Conservation (phyloP, 83 land plant genomes). For the Picea abies region DNA sequence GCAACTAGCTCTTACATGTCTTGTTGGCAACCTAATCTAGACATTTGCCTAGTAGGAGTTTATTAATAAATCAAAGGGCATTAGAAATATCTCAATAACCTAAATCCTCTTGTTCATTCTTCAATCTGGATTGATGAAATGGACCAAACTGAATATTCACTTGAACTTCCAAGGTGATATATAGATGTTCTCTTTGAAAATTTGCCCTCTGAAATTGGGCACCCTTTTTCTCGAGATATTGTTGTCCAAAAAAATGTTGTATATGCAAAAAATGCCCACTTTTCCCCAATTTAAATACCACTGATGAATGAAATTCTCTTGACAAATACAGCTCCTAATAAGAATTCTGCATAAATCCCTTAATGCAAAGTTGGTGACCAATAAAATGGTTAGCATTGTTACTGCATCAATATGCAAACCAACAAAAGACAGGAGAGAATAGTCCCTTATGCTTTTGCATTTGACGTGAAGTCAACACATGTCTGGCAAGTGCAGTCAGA, state of each 20-base stretch:
- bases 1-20: neutral
- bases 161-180: neutral
- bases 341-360: neutral
- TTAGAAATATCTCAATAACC: neutral
- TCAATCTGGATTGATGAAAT: neutral
- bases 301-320: conserved; percentile 2
- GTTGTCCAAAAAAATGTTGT: neutral
- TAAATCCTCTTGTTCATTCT: neutral
- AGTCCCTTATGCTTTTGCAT: conserved; percentile 27
- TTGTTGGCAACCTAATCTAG: neutral
- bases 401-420: neutral
- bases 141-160: neutral
- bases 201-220: neutral
- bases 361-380: neutral
- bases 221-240: neutral
- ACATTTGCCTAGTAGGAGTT: neutral
- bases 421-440: neutral
- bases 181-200: neutral
- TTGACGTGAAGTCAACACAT: conserved; percentile 57
- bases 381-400: conserved; percentile 4
- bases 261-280: neutral
- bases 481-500: conserved; percentile 70
- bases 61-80: neutral
- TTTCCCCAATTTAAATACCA: neutral
- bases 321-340: neutral